Base-by-base conservation (phyloP, 768 basidiomycete genomes). In the Xerocomus potaroensis region DNA sequence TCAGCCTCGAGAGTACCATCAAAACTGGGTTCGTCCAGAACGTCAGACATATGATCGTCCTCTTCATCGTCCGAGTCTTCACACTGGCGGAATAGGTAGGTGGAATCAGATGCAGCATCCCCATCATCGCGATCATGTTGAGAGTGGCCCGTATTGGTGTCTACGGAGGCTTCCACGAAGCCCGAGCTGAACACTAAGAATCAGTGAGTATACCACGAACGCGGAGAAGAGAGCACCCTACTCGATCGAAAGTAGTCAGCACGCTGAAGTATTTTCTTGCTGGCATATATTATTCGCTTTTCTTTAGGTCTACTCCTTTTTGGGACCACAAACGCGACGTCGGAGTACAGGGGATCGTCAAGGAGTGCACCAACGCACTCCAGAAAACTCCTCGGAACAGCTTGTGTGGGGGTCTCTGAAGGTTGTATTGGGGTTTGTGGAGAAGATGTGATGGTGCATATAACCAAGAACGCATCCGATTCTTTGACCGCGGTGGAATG, bases 261-360 rank as follows among this genome's bases (percentile, higher is more conserved):
- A 47, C 91, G 69, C 53, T 74, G 70, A 7, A 93, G 71, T 34
- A 93, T 58, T 56, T 74, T 79, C 53, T 76, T 79, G 35, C 80
- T 79, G 1, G 89, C 90, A 61, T 79, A 86, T 52, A 93, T 86
- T 14, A 59, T 59, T 14, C 72, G 64, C 22, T 57, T 53, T 33
- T 67, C 71, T 19, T 66, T 63, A 14, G 68, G 67, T 22, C 70
- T 62, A 19, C 64, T 63, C 27, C 72, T 59, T 26, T 68, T 67
- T 0, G 86, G 85, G 24, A 92, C 68, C 16, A 91, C 69, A 53
- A 93, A 92, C 61, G 85, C 82, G 15, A 92, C 79, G 56, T 93
- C 90, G 6, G 90, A 90, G 56, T 91, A 92, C 11, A 77, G 60
- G n/a, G 85, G 85, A 56, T 92, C 86, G 55, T 92, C 83, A 9